These are phyloP conservation scores for Yamagishiella unicocca DNA, from an alignment of 139 green algal genomes.

Conservation along the genomic window DNA sequence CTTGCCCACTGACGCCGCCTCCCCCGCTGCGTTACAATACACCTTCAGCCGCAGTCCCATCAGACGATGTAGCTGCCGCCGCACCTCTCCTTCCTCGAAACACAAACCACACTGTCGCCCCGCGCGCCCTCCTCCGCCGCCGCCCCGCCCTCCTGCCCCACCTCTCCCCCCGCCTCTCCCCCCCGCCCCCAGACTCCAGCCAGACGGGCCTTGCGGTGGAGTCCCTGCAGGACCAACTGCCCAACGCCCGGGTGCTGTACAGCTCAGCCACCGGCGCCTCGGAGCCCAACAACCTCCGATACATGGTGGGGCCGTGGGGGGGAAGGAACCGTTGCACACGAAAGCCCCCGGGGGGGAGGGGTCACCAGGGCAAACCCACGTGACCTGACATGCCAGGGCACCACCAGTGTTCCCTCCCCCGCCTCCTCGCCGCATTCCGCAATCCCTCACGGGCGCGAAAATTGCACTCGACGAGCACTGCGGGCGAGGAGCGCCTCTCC, in stretches of 20 bases:
- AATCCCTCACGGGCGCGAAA: too few species aligned
- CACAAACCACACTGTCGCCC: too few species aligned
- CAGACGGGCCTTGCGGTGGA: conserved; percentile 85
- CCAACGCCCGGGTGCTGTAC: conserved; percentile 88
- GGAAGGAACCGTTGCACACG: not conserved
- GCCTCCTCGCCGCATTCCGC: not conserved
- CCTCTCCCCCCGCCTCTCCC: not conserved
- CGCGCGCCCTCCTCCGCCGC: too few species aligned
- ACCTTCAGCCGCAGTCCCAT: too few species aligned
- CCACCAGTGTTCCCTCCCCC: not conserved
- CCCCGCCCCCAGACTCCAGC: conserved; percentile 52
- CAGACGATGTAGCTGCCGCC: too few species aligned
- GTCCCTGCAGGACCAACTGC: conserved; percentile 84
- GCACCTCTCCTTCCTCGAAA: too few species aligned
- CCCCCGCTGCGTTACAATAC: too few species aligned
- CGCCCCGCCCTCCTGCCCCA: too few species aligned
- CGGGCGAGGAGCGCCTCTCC: too few species aligned
- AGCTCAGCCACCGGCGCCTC: conserved; percentile 88
- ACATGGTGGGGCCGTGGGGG: conserved; percentile 74
- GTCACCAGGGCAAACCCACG: not conserved
- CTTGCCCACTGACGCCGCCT: too few species aligned
- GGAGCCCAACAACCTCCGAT: conserved; percentile 91
- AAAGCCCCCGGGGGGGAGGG: not conserved
- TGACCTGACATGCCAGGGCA: not conserved
- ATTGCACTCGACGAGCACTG: too few species aligned